phyloP scores from a whole-genome alignment of 2,329 filamentous ascomycete genomes.

The Pseudodiploospora longispora region DNA sequence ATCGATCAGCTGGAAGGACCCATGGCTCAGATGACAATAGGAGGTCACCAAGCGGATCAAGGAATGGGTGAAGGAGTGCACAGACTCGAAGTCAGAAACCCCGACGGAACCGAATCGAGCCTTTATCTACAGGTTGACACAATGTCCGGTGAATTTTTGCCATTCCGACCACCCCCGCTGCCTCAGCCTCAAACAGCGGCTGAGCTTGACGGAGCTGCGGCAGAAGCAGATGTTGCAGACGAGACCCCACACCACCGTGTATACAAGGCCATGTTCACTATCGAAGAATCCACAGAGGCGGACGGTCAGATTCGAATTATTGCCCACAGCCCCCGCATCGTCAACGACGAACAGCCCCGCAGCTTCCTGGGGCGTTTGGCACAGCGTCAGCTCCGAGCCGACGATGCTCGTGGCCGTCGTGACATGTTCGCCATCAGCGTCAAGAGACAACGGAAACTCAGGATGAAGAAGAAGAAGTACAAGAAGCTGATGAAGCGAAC shows the following conservation, averaged over 20 bases:
- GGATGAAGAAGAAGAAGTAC: conserved; percentile 99
- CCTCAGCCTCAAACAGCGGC: conserved; percentile 52
- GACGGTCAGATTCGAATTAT: conserved; percentile 53
- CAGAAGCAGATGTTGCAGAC: conserved; percentile 25
- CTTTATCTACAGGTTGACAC: conserved; percentile 60
- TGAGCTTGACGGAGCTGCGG: conserved; percentile 27
- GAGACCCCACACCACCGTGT: conserved; percentile 41
- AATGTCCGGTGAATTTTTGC: conserved; percentile 62
- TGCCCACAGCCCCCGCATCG: conserved; percentile 51
- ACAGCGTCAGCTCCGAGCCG: conserved; percentile 52
- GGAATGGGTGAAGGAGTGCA: conserved; percentile 37
- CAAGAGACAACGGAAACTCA: conserved; percentile 83
- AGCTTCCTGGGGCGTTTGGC: conserved; percentile 66
- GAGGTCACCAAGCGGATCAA: conserved; percentile 32
- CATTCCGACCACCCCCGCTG: conserved; percentile 77
- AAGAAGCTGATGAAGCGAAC: conserved; percentile 98
- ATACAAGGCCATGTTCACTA: conserved; percentile 58
- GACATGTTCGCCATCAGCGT: conserved; percentile 81
- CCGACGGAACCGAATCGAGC: conserved; percentile 49
- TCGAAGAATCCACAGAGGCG: conserved; percentile 56
- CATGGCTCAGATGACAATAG: conserved; percentile 45
- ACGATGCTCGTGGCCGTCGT: conserved; percentile 42
- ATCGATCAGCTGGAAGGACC: conserved; percentile 52
- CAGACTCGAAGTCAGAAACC: conserved; percentile 45
- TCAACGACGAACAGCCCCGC: conserved; percentile 40